Percentiles rank a stretch among this genome's conserved stretches.
These are phyloP conservation scores for Porcisia deanei DNA, from an alignment of 208 protist genomes.

Conservation along the genomic window DNA sequence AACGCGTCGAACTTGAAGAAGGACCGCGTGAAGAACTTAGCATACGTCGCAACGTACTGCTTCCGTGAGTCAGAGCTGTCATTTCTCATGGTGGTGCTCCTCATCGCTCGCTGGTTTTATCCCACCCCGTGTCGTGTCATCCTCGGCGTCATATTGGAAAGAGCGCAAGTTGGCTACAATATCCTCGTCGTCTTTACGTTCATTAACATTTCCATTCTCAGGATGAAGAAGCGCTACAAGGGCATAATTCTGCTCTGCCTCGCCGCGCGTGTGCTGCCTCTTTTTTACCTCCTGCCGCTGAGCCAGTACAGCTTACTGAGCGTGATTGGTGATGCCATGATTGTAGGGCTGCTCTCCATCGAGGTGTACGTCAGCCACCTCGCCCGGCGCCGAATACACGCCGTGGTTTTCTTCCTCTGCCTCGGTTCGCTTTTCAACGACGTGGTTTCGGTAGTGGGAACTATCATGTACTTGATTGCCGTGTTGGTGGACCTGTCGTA, in stretches of 20 bases:
- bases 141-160: slow-evolving; percentile 14
- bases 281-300: slow-evolving; percentile 81
- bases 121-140: slow-evolving; percentile 27
- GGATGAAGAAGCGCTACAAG: slow-evolving; percentile 71
- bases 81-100: slow-evolving; percentile 66
- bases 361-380: slow-evolving; percentile 91
- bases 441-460: slow-evolving; percentile 65
- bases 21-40: slow-evolving; percentile 77
- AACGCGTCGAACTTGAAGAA: slow-evolving; percentile 80
- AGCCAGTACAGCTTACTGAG: slow-evolving; percentile 65
- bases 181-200: slow-evolving; percentile 59
- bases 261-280: slow-evolving; percentile 60
- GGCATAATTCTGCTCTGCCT: slow-evolving; percentile 66
- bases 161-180: slow-evolving; percentile 49
- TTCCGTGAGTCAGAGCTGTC: slow-evolving; percentile 82
- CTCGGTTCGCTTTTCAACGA: slow-evolving; percentile 89
- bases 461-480: slow-evolving; percentile 77
- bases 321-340: slow-evolving; percentile 86
- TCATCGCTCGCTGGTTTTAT: slow-evolving; percentile 60
- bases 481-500: slow-evolving; percentile 89
- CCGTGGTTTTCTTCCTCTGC: slow-evolving; percentile 79
- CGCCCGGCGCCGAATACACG: slow-evolving; percentile 83
- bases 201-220: slow-evolving; percentile 62
- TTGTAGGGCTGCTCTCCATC: slow-evolving; percentile 80
- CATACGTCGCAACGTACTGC: slow-evolving; percentile 76